Evolutionary conservation across 768 basidiomycete species (phyloP), one percentile per base, ranked within the genome.

Genomic region (Pisolithus microcarpus): DNA sequence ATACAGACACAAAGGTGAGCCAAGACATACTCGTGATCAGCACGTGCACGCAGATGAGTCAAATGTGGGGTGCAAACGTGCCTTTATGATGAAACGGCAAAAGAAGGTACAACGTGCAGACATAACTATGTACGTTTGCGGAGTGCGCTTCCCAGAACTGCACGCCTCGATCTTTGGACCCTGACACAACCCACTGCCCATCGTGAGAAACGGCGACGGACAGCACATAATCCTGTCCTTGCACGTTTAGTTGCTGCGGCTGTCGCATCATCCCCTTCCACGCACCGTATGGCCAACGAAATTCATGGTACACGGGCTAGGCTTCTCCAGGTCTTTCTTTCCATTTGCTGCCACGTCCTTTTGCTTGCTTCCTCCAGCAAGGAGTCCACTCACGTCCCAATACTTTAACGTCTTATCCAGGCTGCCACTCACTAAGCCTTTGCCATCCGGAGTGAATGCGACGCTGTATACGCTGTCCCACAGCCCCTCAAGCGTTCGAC

Each of bases 141-240:
- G 77, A 77, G 56, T 79, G 75, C 48, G 89, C 81, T 63, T 94
- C 90, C 85, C 89, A 91, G 65, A 95, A 92, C 66, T 94, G 91
- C 50, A 99, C 93, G 0, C 91, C 87, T 11, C 96, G 86, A 65
- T 99, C 96, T 71, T 97, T 97, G 34, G 84, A 85, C 47, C 96
- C 95, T 10, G 91, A 93, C 11, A 96, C 94, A 58, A 98, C 86
- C 89, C 92, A 87, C 57, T 89, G 82, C 53, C 90, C 91, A 67
- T 97, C 94, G 56, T 91, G 87, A 43, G 90, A 91, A 44, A 93
- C 89, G 18, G 82, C 82, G 45, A 85, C 83, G 43, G 79, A 80
- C 46, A 87, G 72, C 52, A 87, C 85, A 52, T 85, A 87, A 64
- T 87, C 84, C 80, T 82, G 57, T 34, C 2, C 16, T 36, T 26